Conservation (phyloP, 257 asterid species). For the Agastache rugosa region DNA sequence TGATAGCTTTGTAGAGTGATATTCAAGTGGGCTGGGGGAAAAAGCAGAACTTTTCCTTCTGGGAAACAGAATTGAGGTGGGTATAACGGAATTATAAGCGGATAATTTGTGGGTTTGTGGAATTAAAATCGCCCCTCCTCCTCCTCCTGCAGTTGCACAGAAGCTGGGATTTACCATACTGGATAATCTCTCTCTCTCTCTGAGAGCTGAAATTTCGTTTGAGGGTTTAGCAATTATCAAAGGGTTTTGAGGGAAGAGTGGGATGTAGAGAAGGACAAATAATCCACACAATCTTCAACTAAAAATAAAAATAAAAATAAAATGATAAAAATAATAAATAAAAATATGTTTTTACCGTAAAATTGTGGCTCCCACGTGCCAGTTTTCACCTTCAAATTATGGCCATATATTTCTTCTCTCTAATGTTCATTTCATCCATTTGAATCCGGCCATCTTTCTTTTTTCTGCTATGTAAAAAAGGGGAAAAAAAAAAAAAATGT, state of each 20-base stretch:
- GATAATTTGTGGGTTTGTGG: conserved; percentile 54
- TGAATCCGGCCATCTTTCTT: conserved; percentile 29
- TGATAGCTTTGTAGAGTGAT: conserved; percentile 34
- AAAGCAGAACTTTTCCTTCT: conserved; percentile 25
- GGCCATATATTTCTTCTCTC: conserved; percentile 28
- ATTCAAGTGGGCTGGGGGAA: conserved; percentile 30
- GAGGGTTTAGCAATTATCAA: conserved; percentile 42
- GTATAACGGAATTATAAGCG: conserved; percentile 35
- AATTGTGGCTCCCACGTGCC: background rate
- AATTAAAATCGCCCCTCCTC: conserved; percentile 41
- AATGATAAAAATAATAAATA: background rate
- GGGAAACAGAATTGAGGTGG: conserved; percentile 39
- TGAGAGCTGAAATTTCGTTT: background rate
- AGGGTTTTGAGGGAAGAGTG: conserved; percentile 26
- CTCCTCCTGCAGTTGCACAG: conserved; percentile 48
- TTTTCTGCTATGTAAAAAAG: background rate
- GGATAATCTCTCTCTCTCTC: background rate
- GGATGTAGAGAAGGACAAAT: background rate
- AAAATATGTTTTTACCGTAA: background rate
- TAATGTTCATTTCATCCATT: conserved; percentile 37
- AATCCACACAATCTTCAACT: background rate
- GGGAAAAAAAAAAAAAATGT: conserved; percentile 39
- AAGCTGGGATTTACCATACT: conserved; percentile 53
- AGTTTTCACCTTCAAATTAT: conserved; percentile 15
- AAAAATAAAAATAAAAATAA: background rate